Evolutionary conservation across 805 yeast genomes (phyloP), one percentile per base, ranked within the genome.

Genomic region (Kuraishia piskuri): DNA sequence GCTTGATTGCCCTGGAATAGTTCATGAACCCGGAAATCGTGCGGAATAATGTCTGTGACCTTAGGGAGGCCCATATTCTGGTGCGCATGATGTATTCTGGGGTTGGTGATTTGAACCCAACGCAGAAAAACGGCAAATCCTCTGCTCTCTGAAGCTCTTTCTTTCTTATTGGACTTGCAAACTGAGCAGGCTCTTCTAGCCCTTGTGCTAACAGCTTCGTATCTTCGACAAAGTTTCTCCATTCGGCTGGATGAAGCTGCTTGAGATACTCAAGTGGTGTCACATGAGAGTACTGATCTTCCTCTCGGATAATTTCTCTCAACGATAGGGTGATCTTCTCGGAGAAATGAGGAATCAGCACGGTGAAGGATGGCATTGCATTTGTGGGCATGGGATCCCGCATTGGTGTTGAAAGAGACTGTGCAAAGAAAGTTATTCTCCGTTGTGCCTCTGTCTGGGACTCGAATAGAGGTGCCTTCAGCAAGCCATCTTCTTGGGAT

Each of bases 381-480:
- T 76, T 77, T 7, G 84, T 77, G 0, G 89, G 78, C 12, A 77
- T 68, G 0, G 90, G 84, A 48, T 84, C 90, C 0, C 89, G 86
- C 72, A 90, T 85, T 1, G 96, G 92, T 0, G 95, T 88, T 0
- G 96, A 84, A 47, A 90, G 71, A 0, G 96, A 88, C 63, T 90
- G 96, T 0, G 97, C 96, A 74, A 90, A 90, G 63, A 88, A 90
- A 0, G 96, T 86, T 1, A 90, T 79, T 58, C 97, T 75, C 61
- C 96, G 73, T 62, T 84, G 84, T 0, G 96, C 96, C 63, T 88
- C 96, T 0, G 90, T 80, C 51, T 82, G 80, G 1, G 78, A 65
- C 22, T 80, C 81, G 59, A 85, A 80, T 19, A 81, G 69, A 3
- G 81, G 76, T 58, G 76, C 80, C 62, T 10, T 58, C 57, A 58